Percentiles rank a stretch among this genome's conserved stretches.
phyloP scores from a whole-genome alignment of 1,139 yeast species.

The Geotrichum aggregatum region DNA sequence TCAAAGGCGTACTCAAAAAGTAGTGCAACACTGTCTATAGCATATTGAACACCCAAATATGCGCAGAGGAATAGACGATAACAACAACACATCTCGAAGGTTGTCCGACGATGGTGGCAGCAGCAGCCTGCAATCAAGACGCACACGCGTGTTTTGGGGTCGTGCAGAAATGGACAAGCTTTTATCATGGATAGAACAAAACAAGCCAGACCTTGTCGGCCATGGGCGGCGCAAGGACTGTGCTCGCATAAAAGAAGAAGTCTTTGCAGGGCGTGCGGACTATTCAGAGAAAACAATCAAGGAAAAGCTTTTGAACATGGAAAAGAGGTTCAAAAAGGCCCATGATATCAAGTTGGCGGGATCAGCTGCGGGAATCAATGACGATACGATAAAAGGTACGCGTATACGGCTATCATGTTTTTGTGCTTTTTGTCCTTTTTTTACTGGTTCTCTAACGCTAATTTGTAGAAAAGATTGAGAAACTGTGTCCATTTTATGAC shows the following conservation, averaged over 20 bases:
- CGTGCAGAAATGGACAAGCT: constrained; percentile 20
- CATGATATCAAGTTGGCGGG: constrained; percentile 4
- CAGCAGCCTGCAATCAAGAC: not conserved
- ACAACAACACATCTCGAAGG: too few relatives aligned
- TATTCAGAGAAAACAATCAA: constrained; percentile 19
- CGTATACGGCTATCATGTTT: too few relatives aligned
- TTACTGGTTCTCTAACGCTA: too few relatives aligned
- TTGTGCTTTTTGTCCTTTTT: not conserved
- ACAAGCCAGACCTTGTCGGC: constrained; percentile 20
- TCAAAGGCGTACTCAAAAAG: too few relatives aligned
- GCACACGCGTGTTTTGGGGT: constrained; percentile 9
- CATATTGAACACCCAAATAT: too few relatives aligned
- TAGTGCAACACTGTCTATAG: too few relatives aligned
- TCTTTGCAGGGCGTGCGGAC: constrained; percentile 14
- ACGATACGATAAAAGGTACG: not conserved
- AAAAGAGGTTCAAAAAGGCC: constrained; percentile 19
- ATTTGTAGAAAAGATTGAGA: constrained; percentile 11
- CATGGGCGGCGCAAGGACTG: constrained; percentile 22
- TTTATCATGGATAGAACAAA: constrained; percentile 18
- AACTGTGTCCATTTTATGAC: constrained; percentile 19
- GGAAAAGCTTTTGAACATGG: constrained; percentile 20
- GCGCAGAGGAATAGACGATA: too few relatives aligned
- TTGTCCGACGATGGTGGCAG: not conserved
- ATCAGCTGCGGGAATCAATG: not conserved
- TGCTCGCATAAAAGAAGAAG: constrained; percentile 20